These are phyloP conservation scores for Macadamia tetraphylla DNA, from an alignment of 164 flowering plant genomes.

Conservation along the genomic window DNA sequence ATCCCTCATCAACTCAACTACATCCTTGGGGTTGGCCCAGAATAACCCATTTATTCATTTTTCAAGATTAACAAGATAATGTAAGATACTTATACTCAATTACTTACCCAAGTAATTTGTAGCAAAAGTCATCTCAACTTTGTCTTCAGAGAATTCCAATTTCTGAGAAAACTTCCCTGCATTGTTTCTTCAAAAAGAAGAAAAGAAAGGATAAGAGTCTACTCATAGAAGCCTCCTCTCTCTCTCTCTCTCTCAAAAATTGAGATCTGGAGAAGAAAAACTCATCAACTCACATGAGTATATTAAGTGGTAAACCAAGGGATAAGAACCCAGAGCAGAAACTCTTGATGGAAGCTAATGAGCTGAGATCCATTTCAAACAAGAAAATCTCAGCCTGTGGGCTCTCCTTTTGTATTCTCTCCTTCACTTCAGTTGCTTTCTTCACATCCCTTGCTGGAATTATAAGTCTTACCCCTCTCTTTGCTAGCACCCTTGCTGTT, in stretches of 20 bases:
- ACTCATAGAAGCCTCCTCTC: not conserved
- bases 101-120: conserved; percentile 88
- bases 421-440: conserved; percentile 58
- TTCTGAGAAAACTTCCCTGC: conserved; percentile 80
- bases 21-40: not conserved
- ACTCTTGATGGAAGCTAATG: conserved; percentile 69
- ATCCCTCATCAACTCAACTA: too few relatives aligned
- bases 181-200: conserved; percentile 69
- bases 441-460: conserved; percentile 79
- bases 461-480: conserved; percentile 78
- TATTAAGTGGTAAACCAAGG: conserved; percentile 74
- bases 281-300: conserved; percentile 62
- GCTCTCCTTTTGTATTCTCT: conserved; percentile 47
- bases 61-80: not conserved
- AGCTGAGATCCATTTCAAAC: conserved; percentile 81
- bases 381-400: conserved; percentile 64
- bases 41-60: not conserved
- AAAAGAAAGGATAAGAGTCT: not conserved
- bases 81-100: not conserved
- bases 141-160: conserved; percentile 87
- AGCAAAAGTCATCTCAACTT: conserved; percentile 92
- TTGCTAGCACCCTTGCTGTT: conserved; percentile 87
- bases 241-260: not conserved
- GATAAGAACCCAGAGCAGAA: conserved; percentile 67
- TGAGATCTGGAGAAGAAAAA: not conserved